Percentiles rank a stretch among this genome's conserved stretches.
Evolutionary conservation across 176 grass and related monocot species (phyloP).

Genomic region (Pharus latifolius): DNA sequence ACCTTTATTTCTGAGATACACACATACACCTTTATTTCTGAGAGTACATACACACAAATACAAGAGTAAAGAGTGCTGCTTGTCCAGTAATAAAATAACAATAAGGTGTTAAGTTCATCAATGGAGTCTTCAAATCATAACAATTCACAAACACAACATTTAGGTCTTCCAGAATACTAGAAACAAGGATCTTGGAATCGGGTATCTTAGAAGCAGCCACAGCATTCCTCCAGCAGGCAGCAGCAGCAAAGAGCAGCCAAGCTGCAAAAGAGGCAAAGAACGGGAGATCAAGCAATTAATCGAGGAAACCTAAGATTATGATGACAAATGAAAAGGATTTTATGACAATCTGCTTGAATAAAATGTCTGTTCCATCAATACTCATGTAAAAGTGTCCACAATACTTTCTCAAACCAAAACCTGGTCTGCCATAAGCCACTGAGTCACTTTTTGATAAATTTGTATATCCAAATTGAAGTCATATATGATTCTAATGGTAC

Average conservation of each 20-base stretch:
- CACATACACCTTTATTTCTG: too few species aligned
- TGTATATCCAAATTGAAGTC: neutral
- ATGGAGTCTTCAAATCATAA: neutral
- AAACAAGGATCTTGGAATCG: neutral
- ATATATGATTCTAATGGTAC: too few species aligned
- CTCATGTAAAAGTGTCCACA: too few species aligned
- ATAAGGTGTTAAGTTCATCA: neutral
- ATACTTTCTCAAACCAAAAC: too few species aligned
- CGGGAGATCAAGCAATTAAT: neutral
- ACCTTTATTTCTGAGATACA: too few species aligned
- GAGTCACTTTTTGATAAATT: neutral
- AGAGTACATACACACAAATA: too few species aligned
- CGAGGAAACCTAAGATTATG: neutral
- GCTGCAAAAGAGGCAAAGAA: neutral
- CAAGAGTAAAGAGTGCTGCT: too few species aligned
- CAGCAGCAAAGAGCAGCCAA: slow-evolving; percentile 26
- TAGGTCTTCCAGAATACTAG: neutral
- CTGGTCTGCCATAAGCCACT: neutral
- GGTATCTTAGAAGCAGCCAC: neutral
- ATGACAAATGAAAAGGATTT: neutral
- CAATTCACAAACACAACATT: neutral
- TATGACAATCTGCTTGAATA: neutral
- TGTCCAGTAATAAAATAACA: too few species aligned
- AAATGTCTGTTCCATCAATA: neutral
- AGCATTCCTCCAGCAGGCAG: slow-evolving; percentile 35